phyloP scores from a whole-genome alignment of 129 eudicot genomes.

The Helichrysum umbraculigerum region DNA sequence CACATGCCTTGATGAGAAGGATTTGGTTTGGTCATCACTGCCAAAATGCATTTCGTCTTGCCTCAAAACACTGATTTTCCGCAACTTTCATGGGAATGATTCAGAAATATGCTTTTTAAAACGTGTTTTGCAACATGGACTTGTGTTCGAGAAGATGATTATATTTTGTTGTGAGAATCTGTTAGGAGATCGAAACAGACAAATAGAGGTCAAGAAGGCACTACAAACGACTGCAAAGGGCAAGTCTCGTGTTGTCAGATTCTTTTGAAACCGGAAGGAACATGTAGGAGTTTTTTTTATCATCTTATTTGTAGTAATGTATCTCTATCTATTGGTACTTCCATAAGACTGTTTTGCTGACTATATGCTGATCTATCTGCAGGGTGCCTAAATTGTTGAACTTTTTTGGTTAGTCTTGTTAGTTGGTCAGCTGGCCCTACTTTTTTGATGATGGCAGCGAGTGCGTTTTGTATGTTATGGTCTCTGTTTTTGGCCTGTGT shows the following conservation, averaged over 20 bases:
- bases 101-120: slow-evolving; percentile 47
- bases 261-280: slow-evolving; percentile 34
- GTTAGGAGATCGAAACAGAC: slow-evolving; percentile 30
- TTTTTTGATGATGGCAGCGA: slow-evolving; percentile 25
- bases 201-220: slow-evolving; percentile 28
- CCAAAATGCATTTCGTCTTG: slow-evolving; percentile 42
- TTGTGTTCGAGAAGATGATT: slow-evolving; percentile 44
- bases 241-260: slow-evolving; percentile 31
- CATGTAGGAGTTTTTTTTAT: slow-evolving; percentile 29
- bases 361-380: not conserved
- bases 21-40: slow-evolving; percentile 32
- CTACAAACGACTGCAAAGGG: slow-evolving; percentile 33
- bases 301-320: not conserved
- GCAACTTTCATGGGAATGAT: slow-evolving; percentile 45
- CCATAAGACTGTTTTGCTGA: not conserved
- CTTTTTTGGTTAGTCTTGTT: slow-evolving; percentile 17
- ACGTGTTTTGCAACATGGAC: slow-evolving; percentile 45
- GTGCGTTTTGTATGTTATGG: slow-evolving; percentile 12
- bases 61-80: slow-evolving; percentile 46
- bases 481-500: slow-evolving; percentile 16
- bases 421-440: slow-evolving; percentile 26
- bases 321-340: not conserved
- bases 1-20: slow-evolving; percentile 28
- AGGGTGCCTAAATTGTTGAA: slow-evolving; percentile 1
- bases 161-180: slow-evolving; percentile 38